Conservation (phyloP, 2,329 filamentous ascomycete genomes). For the Cordyceps farinosa region DNA sequence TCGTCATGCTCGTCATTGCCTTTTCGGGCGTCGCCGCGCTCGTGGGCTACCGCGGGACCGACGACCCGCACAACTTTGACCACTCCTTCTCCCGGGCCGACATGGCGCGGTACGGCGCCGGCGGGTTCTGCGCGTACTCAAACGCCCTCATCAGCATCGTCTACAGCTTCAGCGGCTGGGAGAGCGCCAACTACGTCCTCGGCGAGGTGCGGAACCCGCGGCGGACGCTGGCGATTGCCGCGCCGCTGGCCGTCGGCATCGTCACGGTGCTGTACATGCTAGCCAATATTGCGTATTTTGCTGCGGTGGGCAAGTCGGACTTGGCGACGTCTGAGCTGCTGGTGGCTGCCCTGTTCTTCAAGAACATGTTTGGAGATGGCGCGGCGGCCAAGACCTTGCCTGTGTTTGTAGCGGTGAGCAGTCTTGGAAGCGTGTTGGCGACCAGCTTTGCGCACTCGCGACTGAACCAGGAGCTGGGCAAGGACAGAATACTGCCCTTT, state of each 20-base stretch:
- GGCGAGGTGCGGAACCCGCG: conserved; percentile 54
- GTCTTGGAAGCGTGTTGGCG: conserved; percentile 59
- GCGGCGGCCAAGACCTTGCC: conserved; percentile 48
- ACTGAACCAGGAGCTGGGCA: conserved; percentile 63
- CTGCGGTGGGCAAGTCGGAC: conserved; percentile 56
- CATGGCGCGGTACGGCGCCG: conserved; percentile 43
- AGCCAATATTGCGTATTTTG: conserved; percentile 64
- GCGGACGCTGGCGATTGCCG: conserved; percentile 52
- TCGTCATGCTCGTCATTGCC: conserved; percentile 57
- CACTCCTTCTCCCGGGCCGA: conserved; percentile 48
- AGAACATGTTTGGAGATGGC: conserved; percentile 56
- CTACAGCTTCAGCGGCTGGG: conserved; percentile 62
- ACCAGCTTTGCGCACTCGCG: conserved; percentile 58
- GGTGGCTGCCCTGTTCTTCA: conserved; percentile 59
- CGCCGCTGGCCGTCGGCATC: conserved; percentile 54
- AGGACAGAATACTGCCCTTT: conserved; percentile 65
- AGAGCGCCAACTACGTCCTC: conserved; percentile 61
- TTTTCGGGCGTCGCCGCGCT: conserved; percentile 57
- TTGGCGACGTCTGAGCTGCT: conserved; percentile 56
- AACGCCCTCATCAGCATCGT: conserved; percentile 56
- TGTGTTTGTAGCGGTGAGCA: conserved; percentile 58
- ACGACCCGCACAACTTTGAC: conserved; percentile 54
- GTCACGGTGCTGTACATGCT: conserved; percentile 60
- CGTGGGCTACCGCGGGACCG: conserved; percentile 45
- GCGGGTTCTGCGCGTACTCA: conserved; percentile 51